phyloP scores from a whole-genome alignment of 805 yeast species.

The Nakazawaea wickerhamii region DNA sequence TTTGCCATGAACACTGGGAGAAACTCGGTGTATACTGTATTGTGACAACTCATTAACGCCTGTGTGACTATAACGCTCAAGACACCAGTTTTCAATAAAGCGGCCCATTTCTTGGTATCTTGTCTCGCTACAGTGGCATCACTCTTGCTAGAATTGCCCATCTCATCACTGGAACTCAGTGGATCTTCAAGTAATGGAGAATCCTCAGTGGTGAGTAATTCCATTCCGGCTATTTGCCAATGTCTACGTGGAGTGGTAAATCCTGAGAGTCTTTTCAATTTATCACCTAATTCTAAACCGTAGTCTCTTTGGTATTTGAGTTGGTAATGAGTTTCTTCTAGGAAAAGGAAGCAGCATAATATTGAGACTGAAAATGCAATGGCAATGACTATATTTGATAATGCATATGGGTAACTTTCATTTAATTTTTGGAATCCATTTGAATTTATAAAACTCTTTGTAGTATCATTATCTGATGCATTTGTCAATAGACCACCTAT shows the following conservation, averaged over 20 bases:
- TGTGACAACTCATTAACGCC: too few relatives aligned
- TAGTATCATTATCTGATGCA: not conserved
- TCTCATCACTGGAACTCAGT: too few relatives aligned
- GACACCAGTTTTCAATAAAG: too few relatives aligned
- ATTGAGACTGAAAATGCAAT: conserved; percentile 28
- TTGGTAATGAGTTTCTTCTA: conserved; percentile 48
- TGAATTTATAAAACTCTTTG: conserved; percentile 26
- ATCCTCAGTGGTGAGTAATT: not conserved
- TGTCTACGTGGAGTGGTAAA: conserved; percentile 6
- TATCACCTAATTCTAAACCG: conserved; percentile 42
- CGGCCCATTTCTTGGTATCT: too few relatives aligned
- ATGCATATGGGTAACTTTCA: conserved; percentile 42
- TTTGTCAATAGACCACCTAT: conserved; percentile 26
- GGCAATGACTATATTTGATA: conserved; percentile 44
- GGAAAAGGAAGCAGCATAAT: conserved; percentile 36
- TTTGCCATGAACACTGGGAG: conserved; percentile 42
- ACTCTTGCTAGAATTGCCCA: too few relatives aligned
- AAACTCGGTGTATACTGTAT: conserved; percentile 46
- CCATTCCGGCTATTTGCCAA: conserved; percentile 1
- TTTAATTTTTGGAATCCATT: too few relatives aligned
- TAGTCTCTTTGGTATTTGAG: conserved; percentile 29
- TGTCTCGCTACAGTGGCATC: too few relatives aligned
- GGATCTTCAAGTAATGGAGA: too few relatives aligned
- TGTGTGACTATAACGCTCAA: too few relatives aligned
- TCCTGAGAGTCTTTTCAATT: conserved; percentile 19